Evolutionary conservation across 108 stramenopile species (phyloP), one percentile per base, ranked within the genome.

Genomic region (Stephanodiscus triporus): DNA sequence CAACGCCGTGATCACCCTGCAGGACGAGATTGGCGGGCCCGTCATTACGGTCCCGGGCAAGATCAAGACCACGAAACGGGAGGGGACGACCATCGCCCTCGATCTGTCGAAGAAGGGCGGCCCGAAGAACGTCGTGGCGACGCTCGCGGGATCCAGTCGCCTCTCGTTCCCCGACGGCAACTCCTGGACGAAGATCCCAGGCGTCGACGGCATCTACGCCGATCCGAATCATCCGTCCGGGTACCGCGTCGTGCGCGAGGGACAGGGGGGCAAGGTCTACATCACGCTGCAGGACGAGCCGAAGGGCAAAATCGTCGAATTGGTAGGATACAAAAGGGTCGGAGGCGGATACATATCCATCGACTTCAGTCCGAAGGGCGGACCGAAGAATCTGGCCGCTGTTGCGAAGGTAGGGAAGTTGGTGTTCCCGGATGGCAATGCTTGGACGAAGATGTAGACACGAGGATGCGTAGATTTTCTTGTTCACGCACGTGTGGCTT

Each of bases 341-440:
- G 34, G 26, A n/a, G 37, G 51, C 4, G 66, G 66, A 66, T 50
- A 26, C 7, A 9, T 66, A 7, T 17, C 24, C 4, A 66, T 66
- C 51, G 66, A 66, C 34, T 66, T 66, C 50, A 53, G 66, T 34
- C 66, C 66, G 29, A 66, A 66, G 32, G 66, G 66, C 2, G 66
- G 66, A 27, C 66, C 66, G 20, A 66, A 34, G 47, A n/a, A 66
- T 50, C 23, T 66, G 34, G 11, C 66, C 19, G 66, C 66, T 1
- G 9, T 20, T 27, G 48, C 19, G 0, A 32, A 66, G 34, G 66
- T 32, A 32, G 49, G 49, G 17, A 66, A 66, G 26, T 50, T 66
- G 34, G 49, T 50, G 4, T 66, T 66, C 50, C 66, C 66, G 3
- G 66, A 66, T 32, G 66, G 66, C 26, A 66, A 66, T 50, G 66